Base-by-base conservation (phyloP, 176 grass and related monocot species). In the Eragrostis nindensis region DNA sequence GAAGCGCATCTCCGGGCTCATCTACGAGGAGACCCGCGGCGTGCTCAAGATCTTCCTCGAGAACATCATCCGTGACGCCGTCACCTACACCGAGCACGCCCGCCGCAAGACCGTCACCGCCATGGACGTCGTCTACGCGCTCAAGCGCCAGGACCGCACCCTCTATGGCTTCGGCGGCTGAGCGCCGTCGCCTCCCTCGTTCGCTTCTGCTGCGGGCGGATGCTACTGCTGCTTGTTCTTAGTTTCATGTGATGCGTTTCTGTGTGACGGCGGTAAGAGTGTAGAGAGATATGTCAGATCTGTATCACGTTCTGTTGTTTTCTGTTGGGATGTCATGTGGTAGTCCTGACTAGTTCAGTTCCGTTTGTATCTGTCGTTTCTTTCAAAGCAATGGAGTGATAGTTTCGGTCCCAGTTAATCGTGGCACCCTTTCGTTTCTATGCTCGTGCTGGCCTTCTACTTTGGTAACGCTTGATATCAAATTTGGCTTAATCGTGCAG, bases 11-110 rank as follows among this genome's bases (percentile, higher is more conserved):
- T 87, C 55, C 80, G 69, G 18, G 48, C 86, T 94, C 52, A 94
- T 91, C 80, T 94, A 86, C 80, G 92, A 94, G 88, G 92, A 94
- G 83, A 94, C 83, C 66, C 86, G 86, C 29, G 88, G 88, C 59
- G 88, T 94, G 42, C 92, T 94, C 66, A 91, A 94, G 85, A 94
- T 94, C 88, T 94, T 94, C 71, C 83, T 94, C 26, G 88, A 94
- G 88, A 88, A 94, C 61, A 86, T 94, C 60, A 94, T 94, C 75
- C 83, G 92, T 52, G 92, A 94, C 83, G 88, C 92, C 60, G 88
- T 94, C 76, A 91, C 86, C 60, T 91, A 94, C 75, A 91, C 92
- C 11, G 92, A 94, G 83, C 88, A 94, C 83, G 86, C 88, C 12
- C 86, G 92, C 60, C 92, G 88, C 70, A 94, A 91, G 92, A 94